These are phyloP conservation scores for Cladobotryum mycophilum DNA, from an alignment of 2,329 filamentous ascomycete genomes.

Conservation along the genomic window DNA sequence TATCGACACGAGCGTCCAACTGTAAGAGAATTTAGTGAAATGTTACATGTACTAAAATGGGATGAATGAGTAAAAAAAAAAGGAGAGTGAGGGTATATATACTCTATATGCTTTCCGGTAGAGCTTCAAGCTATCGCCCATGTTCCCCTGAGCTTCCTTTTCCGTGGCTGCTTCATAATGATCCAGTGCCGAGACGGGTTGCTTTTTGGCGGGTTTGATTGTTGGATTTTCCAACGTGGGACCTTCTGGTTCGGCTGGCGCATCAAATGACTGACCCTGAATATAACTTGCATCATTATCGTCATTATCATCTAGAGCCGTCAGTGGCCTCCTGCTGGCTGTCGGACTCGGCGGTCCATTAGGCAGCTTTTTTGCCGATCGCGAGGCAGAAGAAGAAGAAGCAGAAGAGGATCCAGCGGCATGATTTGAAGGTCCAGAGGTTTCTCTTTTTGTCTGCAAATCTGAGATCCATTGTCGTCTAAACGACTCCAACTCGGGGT, in stretches of 20 bases:
- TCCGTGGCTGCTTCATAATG: constrained; percentile 90
- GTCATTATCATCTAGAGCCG: neutral
- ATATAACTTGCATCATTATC: constrained; percentile 12
- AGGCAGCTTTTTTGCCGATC: neutral
- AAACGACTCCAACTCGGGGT: constrained; percentile 77
- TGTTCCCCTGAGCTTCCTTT: constrained; percentile 74
- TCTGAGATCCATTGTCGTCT: constrained; percentile 81
- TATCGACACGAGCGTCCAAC: constrained; percentile 81
- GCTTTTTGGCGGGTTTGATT: neutral
- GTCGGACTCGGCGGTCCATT: constrained; percentile 2
- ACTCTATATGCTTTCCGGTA: constrained; percentile 90
- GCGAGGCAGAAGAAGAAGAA: constrained; percentile 1
- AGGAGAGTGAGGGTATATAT: constrained; percentile 11
- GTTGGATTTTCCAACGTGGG: constrained; percentile 14
- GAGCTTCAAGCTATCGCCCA: constrained; percentile 81
- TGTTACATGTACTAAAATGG: too few species aligned
- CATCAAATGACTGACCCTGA: constrained; percentile 14
- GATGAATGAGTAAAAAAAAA: neutral
- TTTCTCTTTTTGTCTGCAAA: constrained; percentile 42
- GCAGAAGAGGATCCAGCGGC: neutral
- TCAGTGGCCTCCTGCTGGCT: neutral
- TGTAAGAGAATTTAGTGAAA: constrained; percentile 29
- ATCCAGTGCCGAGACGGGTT: constrained; percentile 65
- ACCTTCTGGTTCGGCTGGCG: constrained; percentile 8
- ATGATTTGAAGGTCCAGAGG: neutral